Evolutionary conservation across 495 filamentous ascomycete species (phyloP), one percentile per base, ranked within the genome.

Genomic region (Astrothelium macrocarpum): DNA sequence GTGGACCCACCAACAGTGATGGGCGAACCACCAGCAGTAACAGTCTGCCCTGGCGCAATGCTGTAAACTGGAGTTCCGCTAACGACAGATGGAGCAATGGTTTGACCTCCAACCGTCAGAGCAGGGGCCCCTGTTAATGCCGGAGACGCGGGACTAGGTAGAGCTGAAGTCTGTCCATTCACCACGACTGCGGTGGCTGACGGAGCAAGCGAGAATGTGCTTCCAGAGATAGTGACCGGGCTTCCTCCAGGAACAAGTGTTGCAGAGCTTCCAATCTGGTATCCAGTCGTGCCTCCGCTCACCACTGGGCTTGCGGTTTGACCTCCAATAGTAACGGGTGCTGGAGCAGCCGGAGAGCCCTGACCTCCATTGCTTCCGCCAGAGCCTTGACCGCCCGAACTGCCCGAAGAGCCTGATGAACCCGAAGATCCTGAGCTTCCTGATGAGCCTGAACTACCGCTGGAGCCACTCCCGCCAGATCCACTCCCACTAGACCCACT

Each of bases 201-300:
- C 31, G 32, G 32, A 26, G 59, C 59, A n/a, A 43, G 31, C 4
- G 59, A 36, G 16, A 18, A 31, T 18, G 60, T 59, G 23, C 28
- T 45, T 20, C 58, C 63, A 29, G 59, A 56, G 34, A 60, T 31
- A 11, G 59, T 59, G 23, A 53, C 32, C 7, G 63, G 63, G 18
- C 71, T 71, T 5, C 74, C 74, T 2, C 62, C 62, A 9, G 62
- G 62, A 20, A 46, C 29, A 20, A 64, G 32, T 9, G 46, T 56
- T 29, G 49, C 49, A 9, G 49, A 56, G 29, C 25, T 56, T 29
- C 49, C 49, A 29, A 56, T 56, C 25, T 56, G 49, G 25, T 56
- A 56, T 29, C 49, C 49, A 28, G 49, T 56, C 49, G 49, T 56
- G 5, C 49, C 49, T 4, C 49, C 49, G 20, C 29, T 56, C 5